A percentile compares a stretch with the other conserved stretches of the same genome.
These are phyloP conservation scores for Eimeria falciformis DNA, from an alignment of 169 alveolate species.

Conservation along the genomic window DNA sequence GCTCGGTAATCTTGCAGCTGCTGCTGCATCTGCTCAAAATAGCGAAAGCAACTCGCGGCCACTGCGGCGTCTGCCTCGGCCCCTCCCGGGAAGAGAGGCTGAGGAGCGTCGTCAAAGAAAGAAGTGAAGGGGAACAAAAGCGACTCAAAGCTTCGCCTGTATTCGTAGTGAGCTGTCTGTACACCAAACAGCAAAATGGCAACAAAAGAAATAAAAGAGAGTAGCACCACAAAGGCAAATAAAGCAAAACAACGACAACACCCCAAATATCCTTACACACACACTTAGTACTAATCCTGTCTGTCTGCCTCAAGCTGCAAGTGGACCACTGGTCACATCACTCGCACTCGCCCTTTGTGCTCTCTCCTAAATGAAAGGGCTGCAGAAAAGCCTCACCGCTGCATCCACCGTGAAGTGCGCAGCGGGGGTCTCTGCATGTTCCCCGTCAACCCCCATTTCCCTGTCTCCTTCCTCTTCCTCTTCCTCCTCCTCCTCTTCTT, in stretches of 20 bases:
- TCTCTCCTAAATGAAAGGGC: constrained; percentile 68
- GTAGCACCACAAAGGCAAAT: not conserved
- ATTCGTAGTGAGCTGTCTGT: constrained; percentile 59
- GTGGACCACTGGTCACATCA: too few relatives aligned
- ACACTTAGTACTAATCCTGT: too few relatives aligned
- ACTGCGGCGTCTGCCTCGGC: constrained; percentile 71
- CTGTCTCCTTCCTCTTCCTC: not conserved
- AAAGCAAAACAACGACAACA: not conserved
- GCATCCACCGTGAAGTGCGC: constrained; percentile 28
- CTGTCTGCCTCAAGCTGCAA: too few relatives aligned
- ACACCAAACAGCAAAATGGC: not conserved
- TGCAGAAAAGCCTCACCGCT: constrained; percentile 6
- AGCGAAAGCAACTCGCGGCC: constrained; percentile 81
- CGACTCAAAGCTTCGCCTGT: constrained; percentile 17
- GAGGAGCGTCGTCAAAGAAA: constrained; percentile 82
- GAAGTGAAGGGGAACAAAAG: constrained; percentile 78
- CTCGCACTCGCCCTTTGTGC: not conserved
- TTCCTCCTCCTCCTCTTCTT: not conserved
- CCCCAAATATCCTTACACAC: not conserved
- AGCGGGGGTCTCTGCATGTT: not conserved
- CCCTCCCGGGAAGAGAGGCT: constrained; percentile 80
- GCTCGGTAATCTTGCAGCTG: constrained; percentile 90
- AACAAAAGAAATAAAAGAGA: not conserved
- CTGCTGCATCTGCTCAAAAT: constrained; percentile 76
- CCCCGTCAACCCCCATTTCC: not conserved